These are phyloP conservation scores for Ottelia alismoides DNA, from an alignment of 106 monocot genomes.

Conservation along the genomic window DNA sequence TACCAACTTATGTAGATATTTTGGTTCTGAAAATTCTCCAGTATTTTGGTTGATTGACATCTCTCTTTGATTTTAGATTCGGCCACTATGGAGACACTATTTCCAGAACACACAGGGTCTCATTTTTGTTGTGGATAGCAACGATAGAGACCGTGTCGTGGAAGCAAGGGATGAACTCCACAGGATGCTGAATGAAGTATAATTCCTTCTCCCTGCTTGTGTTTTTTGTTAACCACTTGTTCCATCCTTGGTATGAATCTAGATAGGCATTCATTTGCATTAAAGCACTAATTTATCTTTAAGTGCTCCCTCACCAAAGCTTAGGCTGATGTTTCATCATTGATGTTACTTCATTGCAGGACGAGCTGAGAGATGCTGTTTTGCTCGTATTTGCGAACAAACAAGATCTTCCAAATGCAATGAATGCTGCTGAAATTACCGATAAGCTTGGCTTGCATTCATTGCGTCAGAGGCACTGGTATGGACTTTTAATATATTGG, in stretches of 20 bases:
- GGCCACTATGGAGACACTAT: conserved; percentile 78
- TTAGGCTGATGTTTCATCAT: neutral
- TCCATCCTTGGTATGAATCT: neutral
- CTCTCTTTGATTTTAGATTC: conserved; percentile 37
- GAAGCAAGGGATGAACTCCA: conserved; percentile 77
- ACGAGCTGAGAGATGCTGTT: conserved; percentile 76
- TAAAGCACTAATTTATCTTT: neutral
- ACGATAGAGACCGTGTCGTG: conserved; percentile 71
- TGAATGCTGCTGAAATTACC: conserved; percentile 91
- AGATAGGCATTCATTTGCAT: no score
- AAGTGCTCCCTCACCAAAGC: neutral
- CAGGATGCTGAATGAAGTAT: conserved; percentile 74
- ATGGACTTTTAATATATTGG: neutral
- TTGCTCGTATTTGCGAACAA: conserved; percentile 86
- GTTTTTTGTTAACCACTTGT: neutral
- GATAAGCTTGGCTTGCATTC: conserved; percentile 79
- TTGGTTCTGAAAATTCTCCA: no score
- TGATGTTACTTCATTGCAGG: conserved; percentile 21
- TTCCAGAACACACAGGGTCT: conserved; percentile 76
- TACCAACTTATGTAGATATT: no score
- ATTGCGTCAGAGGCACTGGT: conserved; percentile 84
- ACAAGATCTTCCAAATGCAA: conserved; percentile 89
- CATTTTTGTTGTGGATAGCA: conserved; percentile 77
- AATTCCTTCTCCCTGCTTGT: neutral
- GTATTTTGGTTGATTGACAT: neutral